Evolutionary conservation across 2,329 filamentous ascomycete genomes (phyloP).

Genomic region (Fusarium buxicola): DNA sequence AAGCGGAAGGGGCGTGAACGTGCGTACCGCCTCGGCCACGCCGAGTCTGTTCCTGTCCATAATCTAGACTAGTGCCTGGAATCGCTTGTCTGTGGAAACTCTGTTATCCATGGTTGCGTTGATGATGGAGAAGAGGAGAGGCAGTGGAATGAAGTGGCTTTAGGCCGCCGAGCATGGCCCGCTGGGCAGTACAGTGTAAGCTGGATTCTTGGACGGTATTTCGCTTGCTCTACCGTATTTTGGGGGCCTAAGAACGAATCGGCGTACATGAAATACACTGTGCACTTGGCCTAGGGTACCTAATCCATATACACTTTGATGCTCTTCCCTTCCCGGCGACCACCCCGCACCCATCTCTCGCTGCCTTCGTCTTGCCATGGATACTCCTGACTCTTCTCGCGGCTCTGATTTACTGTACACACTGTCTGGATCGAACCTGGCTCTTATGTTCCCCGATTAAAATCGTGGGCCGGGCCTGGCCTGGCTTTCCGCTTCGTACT

Average conservation of each 20-base stretch:
- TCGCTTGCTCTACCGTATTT: too few species aligned
- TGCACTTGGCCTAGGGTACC: not conserved
- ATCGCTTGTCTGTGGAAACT: not conserved
- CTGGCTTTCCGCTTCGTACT: not conserved
- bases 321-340: not conserved
- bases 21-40: constrained; percentile 5
- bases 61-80: not conserved
- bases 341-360: constrained; percentile 7
- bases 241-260: too few species aligned
- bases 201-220: too few species aligned
- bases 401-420: not conserved
- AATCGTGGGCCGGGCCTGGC: constrained; percentile 11
- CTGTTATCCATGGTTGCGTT: constrained; percentile 7
- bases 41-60: constrained; percentile 5
- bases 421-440: constrained; percentile 2
- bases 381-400: not conserved
- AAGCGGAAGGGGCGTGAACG: constrained; percentile 19
- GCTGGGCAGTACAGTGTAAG: constrained; percentile 6
- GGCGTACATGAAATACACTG: not conserved
- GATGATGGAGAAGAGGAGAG: constrained; percentile 10
- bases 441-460: constrained; percentile 6
- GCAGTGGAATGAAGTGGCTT: constrained; percentile 32
- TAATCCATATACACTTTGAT: constrained; percentile 12
- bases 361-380: constrained; percentile 16
- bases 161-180: constrained; percentile 2